These are phyloP conservation scores for Wickerhamiella allomyrinae DNA, from an alignment of 805 yeast species.

Conservation along the genomic window DNA sequence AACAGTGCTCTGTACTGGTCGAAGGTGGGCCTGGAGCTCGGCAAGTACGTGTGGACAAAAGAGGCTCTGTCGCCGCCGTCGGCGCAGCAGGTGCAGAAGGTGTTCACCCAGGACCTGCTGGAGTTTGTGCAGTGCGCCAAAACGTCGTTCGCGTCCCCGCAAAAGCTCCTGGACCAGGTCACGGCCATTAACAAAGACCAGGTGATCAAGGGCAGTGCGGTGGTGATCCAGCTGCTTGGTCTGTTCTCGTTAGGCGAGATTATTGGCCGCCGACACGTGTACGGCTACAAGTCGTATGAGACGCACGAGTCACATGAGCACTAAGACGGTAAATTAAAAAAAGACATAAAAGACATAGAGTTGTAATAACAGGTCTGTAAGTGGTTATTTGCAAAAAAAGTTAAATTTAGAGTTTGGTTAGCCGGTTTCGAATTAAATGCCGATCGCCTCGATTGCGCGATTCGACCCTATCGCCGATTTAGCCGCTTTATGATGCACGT, in stretches of 20 bases:
- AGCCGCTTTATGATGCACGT: too few relatives aligned
- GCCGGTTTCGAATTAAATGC: too few relatives aligned
- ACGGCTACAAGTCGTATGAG: slow-evolving; percentile 45
- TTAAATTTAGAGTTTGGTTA: too few relatives aligned
- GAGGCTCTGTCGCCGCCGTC: slow-evolving; percentile 93
- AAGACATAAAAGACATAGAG: too few relatives aligned
- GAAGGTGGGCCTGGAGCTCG: slow-evolving; percentile 49
- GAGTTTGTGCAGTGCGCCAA: slow-evolving; percentile 9
- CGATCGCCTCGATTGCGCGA: too few relatives aligned
- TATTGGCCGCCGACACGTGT: slow-evolving; percentile 85
- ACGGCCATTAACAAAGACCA: slow-evolving; percentile 40
- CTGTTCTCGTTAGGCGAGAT: slow-evolving; percentile 91
- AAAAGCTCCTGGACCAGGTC: slow-evolving; percentile 35
- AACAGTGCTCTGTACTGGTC: slow-evolving; percentile 65
- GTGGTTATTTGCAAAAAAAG: too few relatives aligned
- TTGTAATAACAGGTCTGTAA: too few relatives aligned
- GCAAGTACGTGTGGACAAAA: slow-evolving; percentile 69
- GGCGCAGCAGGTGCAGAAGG: slow-evolving; percentile 56
- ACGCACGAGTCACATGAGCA: not conserved
- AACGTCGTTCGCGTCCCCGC: slow-evolving; percentile 39
- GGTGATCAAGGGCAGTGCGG: slow-evolving; percentile 53
- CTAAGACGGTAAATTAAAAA: not conserved
- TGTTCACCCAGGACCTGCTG: slow-evolving; percentile 41
- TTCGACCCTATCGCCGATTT: too few relatives aligned
- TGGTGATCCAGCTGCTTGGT: slow-evolving; percentile 74